These are phyloP conservation scores for Theobroma cacao DNA, from an alignment of 345 rosid species.

Conservation along the genomic window DNA sequence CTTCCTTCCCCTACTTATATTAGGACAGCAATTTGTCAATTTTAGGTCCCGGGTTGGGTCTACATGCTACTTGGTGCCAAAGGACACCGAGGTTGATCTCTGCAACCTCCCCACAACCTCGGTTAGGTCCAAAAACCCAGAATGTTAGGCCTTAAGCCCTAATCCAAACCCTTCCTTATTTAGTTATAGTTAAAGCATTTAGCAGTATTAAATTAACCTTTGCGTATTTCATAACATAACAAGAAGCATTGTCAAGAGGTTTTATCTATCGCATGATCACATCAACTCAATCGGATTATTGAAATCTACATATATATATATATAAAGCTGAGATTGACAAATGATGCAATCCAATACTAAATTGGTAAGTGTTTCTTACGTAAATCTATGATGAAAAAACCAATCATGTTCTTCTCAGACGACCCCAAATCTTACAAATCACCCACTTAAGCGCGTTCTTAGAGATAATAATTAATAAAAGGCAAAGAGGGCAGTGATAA, in stretches of 20 bases:
- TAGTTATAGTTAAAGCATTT: too few relatives aligned
- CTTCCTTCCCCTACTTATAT: neutral
- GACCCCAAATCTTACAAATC: neutral
- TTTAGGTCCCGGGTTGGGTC: neutral
- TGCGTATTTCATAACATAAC: neutral
- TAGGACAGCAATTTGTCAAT: neutral
- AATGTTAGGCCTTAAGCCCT: neutral
- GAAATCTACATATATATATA: too few relatives aligned
- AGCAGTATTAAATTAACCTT: too few relatives aligned
- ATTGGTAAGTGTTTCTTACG: too few relatives aligned
- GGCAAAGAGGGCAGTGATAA: neutral
- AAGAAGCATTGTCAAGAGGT: too few relatives aligned
- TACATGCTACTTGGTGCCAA: neutral
- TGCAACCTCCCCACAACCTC: neutral
- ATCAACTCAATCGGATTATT: too few relatives aligned
- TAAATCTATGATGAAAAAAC: too few relatives aligned
- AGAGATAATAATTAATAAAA: neutral
- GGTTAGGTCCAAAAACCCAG: neutral
- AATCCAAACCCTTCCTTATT: neutral
- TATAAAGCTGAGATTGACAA: too few relatives aligned
- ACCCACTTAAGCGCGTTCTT: neutral
- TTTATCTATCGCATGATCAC: too few relatives aligned
- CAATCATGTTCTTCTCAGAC: too few relatives aligned
- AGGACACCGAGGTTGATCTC: neutral
- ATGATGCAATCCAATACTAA: too few relatives aligned